Conservation (phyloP, 1,284 basidiomycete species). For the Ustilago bromivora region DNA sequence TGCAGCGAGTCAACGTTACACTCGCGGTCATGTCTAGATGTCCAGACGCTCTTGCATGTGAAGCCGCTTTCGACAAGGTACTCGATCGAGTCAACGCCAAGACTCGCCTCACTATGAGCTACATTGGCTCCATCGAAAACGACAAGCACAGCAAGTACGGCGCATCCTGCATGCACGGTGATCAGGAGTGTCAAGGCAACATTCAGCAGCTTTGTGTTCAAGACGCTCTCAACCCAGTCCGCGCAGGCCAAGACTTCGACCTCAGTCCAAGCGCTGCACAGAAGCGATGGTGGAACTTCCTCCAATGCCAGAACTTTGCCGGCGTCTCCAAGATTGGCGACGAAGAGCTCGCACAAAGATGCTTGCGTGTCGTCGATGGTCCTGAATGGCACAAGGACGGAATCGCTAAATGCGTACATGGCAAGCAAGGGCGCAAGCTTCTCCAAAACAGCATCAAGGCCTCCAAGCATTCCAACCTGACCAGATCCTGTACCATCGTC, state of each 20-base stretch:
- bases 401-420: constrained; percentile 50
- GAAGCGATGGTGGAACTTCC: constrained; percentile 57
- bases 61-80: constrained; percentile 53
- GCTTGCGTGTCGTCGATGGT: constrained; percentile 48
- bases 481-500: constrained; percentile 50
- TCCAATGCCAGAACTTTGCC: constrained; percentile 55
- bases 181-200: constrained; percentile 56
- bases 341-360: constrained; percentile 45
- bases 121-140: constrained; percentile 44
- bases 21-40: constrained; percentile 58
- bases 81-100: constrained; percentile 55
- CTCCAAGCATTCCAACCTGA: constrained; percentile 31
- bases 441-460: constrained; percentile 44
- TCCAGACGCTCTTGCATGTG: constrained; percentile 57
- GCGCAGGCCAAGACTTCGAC: constrained; percentile 54
- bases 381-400: constrained; percentile 55
- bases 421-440: constrained; percentile 46
- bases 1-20: constrained; percentile 49
- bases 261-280: constrained; percentile 58
- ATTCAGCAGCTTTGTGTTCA: constrained; percentile 62
- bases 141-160: constrained; percentile 32
- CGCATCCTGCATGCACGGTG: constrained; percentile 54
- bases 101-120: constrained; percentile 47
- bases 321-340: constrained; percentile 52
- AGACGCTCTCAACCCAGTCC: constrained; percentile 48